phyloP scores from a whole-genome alignment of 202 grass and related monocot genomes.

The Panicum hallii region DNA sequence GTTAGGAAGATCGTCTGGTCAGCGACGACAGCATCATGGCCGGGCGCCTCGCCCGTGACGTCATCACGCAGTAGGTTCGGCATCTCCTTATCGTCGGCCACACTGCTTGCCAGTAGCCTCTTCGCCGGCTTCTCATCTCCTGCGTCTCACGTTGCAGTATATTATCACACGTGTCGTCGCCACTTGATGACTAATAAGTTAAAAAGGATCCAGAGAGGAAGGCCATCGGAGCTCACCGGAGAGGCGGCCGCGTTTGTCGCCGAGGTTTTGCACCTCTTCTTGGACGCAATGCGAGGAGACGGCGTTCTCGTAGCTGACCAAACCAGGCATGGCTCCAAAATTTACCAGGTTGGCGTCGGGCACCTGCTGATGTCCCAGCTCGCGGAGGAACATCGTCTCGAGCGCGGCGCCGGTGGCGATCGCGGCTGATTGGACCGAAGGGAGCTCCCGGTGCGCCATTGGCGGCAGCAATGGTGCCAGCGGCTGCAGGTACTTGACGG shows the following conservation, averaged over 20 bases:
- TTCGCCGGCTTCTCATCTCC: constrained; percentile 8
- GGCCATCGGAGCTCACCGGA: neutral
- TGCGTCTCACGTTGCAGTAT: neutral
- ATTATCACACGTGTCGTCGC: neutral
- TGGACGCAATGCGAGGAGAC: neutral
- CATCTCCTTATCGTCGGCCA: neutral
- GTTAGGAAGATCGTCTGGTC: neutral
- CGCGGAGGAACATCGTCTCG: neutral
- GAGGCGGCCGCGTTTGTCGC: neutral
- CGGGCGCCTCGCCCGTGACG: neutral
- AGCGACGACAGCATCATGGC: neutral
- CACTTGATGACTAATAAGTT: neutral
- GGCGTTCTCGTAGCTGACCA: neutral
- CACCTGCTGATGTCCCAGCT: neutral
- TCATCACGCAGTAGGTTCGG: neutral
- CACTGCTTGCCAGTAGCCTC: neutral
- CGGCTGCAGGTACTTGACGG: neutral
- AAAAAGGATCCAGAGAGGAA: neutral
- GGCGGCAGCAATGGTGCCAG: neutral
- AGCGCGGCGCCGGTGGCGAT: neutral
- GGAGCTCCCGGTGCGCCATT: neutral
- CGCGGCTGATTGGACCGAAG: constrained; percentile 12
- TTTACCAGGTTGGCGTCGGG: neutral
- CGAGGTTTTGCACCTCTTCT: neutral
- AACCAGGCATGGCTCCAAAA: neutral